A percentile compares a stretch with the other conserved stretches of the same genome.
These are phyloP conservation scores for Cyanodermella asteris DNA, from an alignment of 2,329 filamentous ascomycete species.

Conservation along the genomic window DNA sequence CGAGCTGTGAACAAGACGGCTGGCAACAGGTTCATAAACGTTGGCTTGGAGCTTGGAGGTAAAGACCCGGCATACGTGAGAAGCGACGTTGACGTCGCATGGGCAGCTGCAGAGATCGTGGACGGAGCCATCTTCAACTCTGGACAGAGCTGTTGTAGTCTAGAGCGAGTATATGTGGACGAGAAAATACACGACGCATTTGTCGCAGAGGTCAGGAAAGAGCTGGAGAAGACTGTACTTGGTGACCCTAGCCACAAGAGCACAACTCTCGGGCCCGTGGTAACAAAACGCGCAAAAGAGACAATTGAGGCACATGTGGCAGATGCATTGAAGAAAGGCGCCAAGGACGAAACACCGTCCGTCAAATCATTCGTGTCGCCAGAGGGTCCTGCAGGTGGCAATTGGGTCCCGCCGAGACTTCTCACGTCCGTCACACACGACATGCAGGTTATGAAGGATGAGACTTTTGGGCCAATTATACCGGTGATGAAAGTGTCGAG, in stretches of 20 bases:
- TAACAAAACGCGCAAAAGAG: conserved; percentile 59
- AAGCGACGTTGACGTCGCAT: conserved; percentile 64
- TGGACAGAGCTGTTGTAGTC: conserved; percentile 87
- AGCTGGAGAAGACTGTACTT: conserved; percentile 60
- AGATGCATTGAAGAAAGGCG: conserved; percentile 65
- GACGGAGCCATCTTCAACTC: conserved; percentile 96
- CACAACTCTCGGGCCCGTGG: conserved; percentile 72
- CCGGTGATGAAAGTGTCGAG: conserved; percentile 67
- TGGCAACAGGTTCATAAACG: conserved; percentile 59
- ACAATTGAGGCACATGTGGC: conserved; percentile 58
- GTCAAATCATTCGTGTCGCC: conserved; percentile 55
- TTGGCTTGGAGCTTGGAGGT: conserved; percentile 78
- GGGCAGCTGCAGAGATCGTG: conserved; percentile 86
- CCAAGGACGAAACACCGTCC: conserved; percentile 61
- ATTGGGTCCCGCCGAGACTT: conserved; percentile 73
- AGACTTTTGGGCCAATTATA: conserved; percentile 88
- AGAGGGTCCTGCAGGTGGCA: conserved; percentile 57
- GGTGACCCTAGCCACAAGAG: conserved; percentile 65
- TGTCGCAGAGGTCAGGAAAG: conserved; percentile 54
- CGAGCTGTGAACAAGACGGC: conserved; percentile 70
- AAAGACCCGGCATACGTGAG: conserved; percentile 88
- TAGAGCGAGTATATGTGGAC: conserved; percentile 82
- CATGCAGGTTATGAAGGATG: conserved; percentile 79
- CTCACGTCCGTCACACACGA: conserved; percentile 57
- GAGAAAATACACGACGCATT: conserved; percentile 68